Percentiles rank a stretch among this genome's conserved stretches.
phyloP scores from a whole-genome alignment of 129 eudicot species.

The Lactuca sativa region DNA sequence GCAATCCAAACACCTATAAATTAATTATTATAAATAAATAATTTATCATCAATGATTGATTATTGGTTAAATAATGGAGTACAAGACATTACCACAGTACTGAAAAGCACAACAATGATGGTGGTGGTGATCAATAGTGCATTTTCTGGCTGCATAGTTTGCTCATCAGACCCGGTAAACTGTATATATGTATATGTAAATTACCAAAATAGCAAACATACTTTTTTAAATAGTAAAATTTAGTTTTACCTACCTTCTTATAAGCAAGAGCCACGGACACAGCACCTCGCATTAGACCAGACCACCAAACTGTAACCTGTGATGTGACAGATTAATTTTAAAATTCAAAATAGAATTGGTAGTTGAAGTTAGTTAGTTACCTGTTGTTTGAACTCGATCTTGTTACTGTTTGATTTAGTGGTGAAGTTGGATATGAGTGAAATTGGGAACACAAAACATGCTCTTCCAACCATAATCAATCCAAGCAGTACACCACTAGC shows the following conservation, averaged over 20 bases:
- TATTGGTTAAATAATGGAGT: background rate
- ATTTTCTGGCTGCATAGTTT: slow-evolving; percentile 63
- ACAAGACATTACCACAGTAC: slow-evolving; percentile 65
- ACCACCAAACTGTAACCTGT: slow-evolving; percentile 92
- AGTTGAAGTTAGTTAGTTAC: slow-evolving; percentile 29
- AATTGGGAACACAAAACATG: slow-evolving; percentile 73
- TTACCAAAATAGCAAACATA: background rate
- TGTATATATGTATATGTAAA: slow-evolving; percentile 34
- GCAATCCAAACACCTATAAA: slow-evolving; percentile 68
- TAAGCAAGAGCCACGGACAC: slow-evolving; percentile 98
- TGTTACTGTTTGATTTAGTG: slow-evolving; percentile 35
- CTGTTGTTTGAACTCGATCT: slow-evolving; percentile 65
- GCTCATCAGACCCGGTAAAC: slow-evolving; percentile 78
- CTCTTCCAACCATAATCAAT: slow-evolving; percentile 73
- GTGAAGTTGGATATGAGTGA: slow-evolving; percentile 57
- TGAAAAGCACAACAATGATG: slow-evolving; percentile 76
- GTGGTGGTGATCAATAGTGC: slow-evolving; percentile 88
- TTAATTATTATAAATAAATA: background rate
- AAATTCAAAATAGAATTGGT: background rate
- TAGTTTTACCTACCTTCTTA: slow-evolving; percentile 58
- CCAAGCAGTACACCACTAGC: slow-evolving; percentile 65
- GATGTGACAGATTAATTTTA: background rate
- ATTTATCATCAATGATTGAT: background rate
- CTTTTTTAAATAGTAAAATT: background rate
- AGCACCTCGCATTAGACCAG: slow-evolving; percentile 94